Base-by-base conservation (phyloP, 441 rosid genomes). In the Gossypium lobatum region DNA sequence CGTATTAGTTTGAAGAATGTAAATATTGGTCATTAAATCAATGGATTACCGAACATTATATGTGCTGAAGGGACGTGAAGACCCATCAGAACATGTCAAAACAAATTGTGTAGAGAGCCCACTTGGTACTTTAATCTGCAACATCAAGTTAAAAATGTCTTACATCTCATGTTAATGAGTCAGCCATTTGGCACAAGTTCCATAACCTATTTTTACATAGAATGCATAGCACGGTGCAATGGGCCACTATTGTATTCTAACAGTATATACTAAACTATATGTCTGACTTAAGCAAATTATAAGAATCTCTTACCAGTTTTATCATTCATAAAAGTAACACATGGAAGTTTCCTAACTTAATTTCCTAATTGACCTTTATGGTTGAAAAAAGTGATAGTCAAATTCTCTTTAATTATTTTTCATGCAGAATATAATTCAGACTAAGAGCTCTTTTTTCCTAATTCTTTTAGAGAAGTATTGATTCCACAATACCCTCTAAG, bases 41-140 rank as follows among this genome's bases (percentile, higher is more conserved):
- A 54, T 39, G 45, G 16, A 76, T 77, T 85, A 93, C 99, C 97
- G 78, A 76, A 89, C 85, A 69, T 77, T 73, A 68, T 83, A 79
- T 64, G 98, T 86, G 75, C 77, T 89, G 65, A 90, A 80, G 78
- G 97, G 96, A 88, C 64, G 86, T 71, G 88, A 91, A 71, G 95
- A 88, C 78, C 98, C 97, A 83, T 85, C 87, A 39, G 87, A 86
- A 81, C 89, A 83, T 72, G 92, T 83, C 52, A 93, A 83, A 77
- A 95, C 92, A 80, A 93, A 89, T 75, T 95, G 98, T 52, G 87
- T 84, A 60, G 95, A 91, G 52, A 75, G 50, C 76, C 95, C 98
- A 80, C 86, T 80, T 50, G 98, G 98, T 81, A 95, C 88, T 87
- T 87, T 91, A 62, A 91, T 90, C 98, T 95, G 96, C 83, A 80